Base-by-base conservation (phyloP, 2,329 filamentous ascomycete genomes). In the Orbilia blumenaviensis region DNA sequence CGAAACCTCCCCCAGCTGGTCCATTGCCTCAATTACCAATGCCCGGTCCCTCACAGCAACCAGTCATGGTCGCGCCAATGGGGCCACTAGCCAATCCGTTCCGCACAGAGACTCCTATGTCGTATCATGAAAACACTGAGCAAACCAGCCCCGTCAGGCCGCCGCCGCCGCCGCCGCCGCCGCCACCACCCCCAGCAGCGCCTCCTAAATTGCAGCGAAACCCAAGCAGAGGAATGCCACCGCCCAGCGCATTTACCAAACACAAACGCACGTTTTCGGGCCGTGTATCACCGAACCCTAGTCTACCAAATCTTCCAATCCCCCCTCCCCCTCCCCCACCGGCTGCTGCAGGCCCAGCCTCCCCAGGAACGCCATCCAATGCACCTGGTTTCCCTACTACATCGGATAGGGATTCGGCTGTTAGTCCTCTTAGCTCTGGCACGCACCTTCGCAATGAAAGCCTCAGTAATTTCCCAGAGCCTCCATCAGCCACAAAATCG, bases 1-100 rank as follows among this genome's bases (percentile, higher is more conserved):
- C 34, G 4, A 68, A 27, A 12, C 44, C 46, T 3, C 63, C 63
- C n/a, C 46, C 46, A 25, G 14, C 56, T 14, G 63, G 44, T 7
- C 29, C 69, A n/a, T 34, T 62, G 14, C 69, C 71, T 42, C 38
- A 64, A 38, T 63, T 64, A 27, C 61, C 62, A 9, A 36, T 27
- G 7, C 34, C 63, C 12, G 42, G 54, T n/a, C 52, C 61, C 29
- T 44, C 71, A 32, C 54, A 50, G 9, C 71, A 66, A 2, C 71
- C 68, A 9, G 50, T 34, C n/a, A 36, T 41, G 18, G n/a, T 60
- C 4, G 21, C 41, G 18, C 71, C 71, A 2, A 2, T 68, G 5
- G 71, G 71, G 10, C 36, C 71, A 14, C 36, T 75, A 2, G 44
- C 71, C 14, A 75, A 75, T 18, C 71, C 71, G 6, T 75, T 75